Conservation (phyloP, 306 rosid species). For the Acacia crassicarpa region DNA sequence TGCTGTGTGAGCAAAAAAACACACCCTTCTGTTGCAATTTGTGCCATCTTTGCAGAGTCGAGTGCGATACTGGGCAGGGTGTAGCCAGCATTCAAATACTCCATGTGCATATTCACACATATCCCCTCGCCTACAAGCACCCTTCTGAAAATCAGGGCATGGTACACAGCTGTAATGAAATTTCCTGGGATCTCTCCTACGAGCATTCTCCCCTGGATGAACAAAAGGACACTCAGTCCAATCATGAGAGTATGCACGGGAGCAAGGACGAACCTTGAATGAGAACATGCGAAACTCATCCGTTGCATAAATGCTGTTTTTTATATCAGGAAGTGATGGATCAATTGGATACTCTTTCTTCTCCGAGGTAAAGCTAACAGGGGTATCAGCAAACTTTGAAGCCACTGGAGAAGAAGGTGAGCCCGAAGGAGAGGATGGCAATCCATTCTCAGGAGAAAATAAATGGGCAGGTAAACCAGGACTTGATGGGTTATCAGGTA, state of each 20-base stretch:
- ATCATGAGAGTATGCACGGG: slow-evolving; percentile 92
- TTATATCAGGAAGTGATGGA: slow-evolving; percentile 90
- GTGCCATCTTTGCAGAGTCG: slow-evolving; percentile 92
- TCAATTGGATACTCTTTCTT: slow-evolving; percentile 86
- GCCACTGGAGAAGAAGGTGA: slow-evolving; percentile 54
- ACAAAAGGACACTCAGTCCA: slow-evolving; percentile 98
- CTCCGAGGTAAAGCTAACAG: slow-evolving; percentile 51
- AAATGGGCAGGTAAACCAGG: slow-evolving; percentile 52
- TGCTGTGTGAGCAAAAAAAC: slow-evolving; percentile 77
- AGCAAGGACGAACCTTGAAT: slow-evolving; percentile 92
- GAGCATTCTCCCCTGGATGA: slow-evolving; percentile 96
- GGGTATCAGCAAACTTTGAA: slow-evolving; percentile 44
- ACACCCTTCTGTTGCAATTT: slow-evolving; percentile 75
- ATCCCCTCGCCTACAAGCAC: slow-evolving; percentile 86
- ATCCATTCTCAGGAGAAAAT: slow-evolving; percentile 55
- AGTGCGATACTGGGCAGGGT: slow-evolving; percentile 92
- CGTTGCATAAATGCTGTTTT: slow-evolving; percentile 84
- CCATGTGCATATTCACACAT: slow-evolving; percentile 98
- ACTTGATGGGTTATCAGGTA: slow-evolving; percentile 42
- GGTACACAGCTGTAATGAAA: slow-evolving; percentile 94
- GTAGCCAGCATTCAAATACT: slow-evolving; percentile 94
- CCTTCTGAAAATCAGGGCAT: slow-evolving; percentile 91
- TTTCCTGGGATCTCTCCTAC: slow-evolving; percentile 88
- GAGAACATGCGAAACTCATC: slow-evolving; percentile 96
- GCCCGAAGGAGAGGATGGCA: slow-evolving; percentile 54